Evolutionary conservation across 2,329 filamentous ascomycete species (phyloP).

Genomic region (Microdochium trichocladiopsis): DNA sequence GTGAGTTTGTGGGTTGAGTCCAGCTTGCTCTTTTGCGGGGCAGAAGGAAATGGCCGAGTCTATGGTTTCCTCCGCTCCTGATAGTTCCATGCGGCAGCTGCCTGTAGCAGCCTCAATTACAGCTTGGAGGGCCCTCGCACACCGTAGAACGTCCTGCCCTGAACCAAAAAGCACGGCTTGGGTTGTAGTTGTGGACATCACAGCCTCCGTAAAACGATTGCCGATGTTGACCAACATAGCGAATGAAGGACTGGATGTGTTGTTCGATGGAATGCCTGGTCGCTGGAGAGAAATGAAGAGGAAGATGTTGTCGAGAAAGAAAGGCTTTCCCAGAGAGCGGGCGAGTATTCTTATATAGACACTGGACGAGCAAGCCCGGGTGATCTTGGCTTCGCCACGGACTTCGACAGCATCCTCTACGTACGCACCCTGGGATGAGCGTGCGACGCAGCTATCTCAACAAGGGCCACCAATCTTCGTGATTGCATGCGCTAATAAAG

Average conservation of each 20-base stretch:
- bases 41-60: not conserved
- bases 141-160: not conserved
- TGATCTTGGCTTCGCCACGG: not conserved
- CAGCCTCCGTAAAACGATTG: not conserved
- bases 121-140: not conserved
- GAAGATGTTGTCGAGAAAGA: not conserved
- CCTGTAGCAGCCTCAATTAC: not conserved
- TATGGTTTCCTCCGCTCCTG: not conserved
- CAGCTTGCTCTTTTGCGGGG: not conserved
- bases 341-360: not conserved
- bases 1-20: not conserved
- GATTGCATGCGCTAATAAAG: not conserved
- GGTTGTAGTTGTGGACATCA: not conserved
- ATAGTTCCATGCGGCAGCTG: not conserved
- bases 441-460: not conserved
- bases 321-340: not conserved
- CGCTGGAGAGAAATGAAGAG: not conserved
- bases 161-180: not conserved
- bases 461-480: not conserved
- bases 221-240: not conserved
- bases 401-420: not conserved
- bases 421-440: not conserved
- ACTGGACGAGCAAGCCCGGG: not conserved
- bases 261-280: not conserved
- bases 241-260: not conserved